Evolutionary conservation across 1,284 basidiomycete species (phyloP).

Genomic region (Pyrrhoderma noxium): DNA sequence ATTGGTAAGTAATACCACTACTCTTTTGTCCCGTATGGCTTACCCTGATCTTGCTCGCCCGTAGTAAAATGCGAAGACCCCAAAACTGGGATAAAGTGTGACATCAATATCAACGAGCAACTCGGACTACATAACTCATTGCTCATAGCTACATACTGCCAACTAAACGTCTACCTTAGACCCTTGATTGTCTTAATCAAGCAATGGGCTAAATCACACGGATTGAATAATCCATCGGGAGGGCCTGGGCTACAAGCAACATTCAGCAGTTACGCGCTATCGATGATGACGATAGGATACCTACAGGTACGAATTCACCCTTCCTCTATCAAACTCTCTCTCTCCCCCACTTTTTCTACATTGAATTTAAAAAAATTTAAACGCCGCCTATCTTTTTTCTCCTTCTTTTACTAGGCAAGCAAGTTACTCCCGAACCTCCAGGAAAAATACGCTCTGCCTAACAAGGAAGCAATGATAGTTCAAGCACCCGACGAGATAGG

Average conservation of each 20-base stretch:
- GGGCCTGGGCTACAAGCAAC: constrained; percentile 23
- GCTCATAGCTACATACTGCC: constrained; percentile 42
- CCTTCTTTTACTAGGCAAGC: too few relatives aligned
- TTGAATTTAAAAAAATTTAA: neutral
- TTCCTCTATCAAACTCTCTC: neutral
- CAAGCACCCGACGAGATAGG: constrained; percentile 17
- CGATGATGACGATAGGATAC: constrained; percentile 48
- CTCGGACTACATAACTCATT: constrained; percentile 45
- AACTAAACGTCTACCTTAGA: constrained; percentile 34
- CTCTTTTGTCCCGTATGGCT: neutral
- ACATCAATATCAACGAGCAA: constrained; percentile 53
- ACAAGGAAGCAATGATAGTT: constrained; percentile 4
- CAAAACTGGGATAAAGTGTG: constrained; percentile 36
- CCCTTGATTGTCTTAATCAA: constrained; percentile 41
- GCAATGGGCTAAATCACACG: constrained; percentile 44
- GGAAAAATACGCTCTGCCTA: constrained; percentile 25
- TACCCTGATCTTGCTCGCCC: neutral
- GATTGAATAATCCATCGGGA: constrained; percentile 37
- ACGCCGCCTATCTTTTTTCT: too few relatives aligned
- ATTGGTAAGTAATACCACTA: constrained; percentile 48
- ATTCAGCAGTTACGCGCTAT: constrained; percentile 54
- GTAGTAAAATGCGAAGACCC: constrained; percentile 47
- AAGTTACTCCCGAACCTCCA: constrained; percentile 47
- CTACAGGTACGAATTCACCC: constrained; percentile 47
- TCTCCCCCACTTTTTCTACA: neutral